These are phyloP conservation scores for Pichia sp. DNA, from an alignment of 1,139 yeast species.

Conservation along the genomic window DNA sequence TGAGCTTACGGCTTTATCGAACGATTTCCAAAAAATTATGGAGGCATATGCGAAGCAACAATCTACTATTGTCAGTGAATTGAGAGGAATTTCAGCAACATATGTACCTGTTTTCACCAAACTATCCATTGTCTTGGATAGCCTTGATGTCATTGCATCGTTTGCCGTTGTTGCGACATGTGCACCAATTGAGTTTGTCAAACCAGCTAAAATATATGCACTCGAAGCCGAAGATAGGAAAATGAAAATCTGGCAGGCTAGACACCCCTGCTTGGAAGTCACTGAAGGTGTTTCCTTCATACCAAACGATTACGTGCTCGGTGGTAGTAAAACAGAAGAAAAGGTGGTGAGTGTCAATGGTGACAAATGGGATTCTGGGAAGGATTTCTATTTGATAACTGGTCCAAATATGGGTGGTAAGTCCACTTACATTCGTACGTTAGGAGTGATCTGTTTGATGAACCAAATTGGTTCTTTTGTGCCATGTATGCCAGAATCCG, in stretches of 20 bases:
- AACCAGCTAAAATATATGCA: constrained; percentile 52
- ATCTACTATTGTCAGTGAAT: constrained; percentile 70
- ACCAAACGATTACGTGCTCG: constrained; percentile 41
- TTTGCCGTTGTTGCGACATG: constrained; percentile 82
- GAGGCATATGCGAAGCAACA: constrained; percentile 70
- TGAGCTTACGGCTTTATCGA: constrained; percentile 51
- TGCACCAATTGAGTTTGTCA: constrained; percentile 76
- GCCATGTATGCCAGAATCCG: constrained; percentile 62
- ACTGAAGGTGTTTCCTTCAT: constrained; percentile 86
- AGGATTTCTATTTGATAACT: constrained; percentile 77
- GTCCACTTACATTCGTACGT: constrained; percentile 87
- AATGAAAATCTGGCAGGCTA: constrained; percentile 57
- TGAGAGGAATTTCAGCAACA: constrained; percentile 70
- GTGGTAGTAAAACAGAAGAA: not conserved
- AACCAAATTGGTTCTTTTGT: constrained; percentile 92
- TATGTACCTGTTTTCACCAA: constrained; percentile 72
- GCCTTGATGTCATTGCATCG: constrained; percentile 73
- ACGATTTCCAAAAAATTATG: constrained; percentile 51
- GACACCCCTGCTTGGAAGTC: constrained; percentile 92
- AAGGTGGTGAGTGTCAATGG: constrained; percentile 5
- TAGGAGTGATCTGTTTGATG: constrained; percentile 84
- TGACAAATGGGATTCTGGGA: constrained; percentile 43
- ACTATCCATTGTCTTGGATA: constrained; percentile 57
- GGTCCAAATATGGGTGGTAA: constrained; percentile 99
- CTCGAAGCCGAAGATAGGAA: constrained; percentile 38